Conservation (phyloP, 2,329 filamentous ascomycete species). For the Xenosphaeropsis pyriputrescens region DNA sequence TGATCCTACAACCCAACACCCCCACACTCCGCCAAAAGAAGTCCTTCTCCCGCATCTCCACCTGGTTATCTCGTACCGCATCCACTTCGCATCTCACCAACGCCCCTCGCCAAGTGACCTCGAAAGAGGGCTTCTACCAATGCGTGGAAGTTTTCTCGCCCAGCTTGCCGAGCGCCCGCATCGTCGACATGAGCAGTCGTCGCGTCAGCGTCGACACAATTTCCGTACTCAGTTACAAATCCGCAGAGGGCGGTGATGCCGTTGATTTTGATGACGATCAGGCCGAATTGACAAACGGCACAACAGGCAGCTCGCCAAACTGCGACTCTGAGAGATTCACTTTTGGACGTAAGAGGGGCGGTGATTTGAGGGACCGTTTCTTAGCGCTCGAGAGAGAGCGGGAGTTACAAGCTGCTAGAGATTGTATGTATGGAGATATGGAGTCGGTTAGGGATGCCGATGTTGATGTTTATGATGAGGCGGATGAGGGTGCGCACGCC, state of each 20-base stretch:
- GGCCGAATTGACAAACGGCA: constrained; percentile 21
- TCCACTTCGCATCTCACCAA: constrained; percentile 22
- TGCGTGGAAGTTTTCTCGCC: constrained; percentile 23
- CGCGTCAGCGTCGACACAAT: constrained; percentile 28
- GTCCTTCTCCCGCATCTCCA: constrained; percentile 46
- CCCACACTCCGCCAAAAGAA: constrained; percentile 51
- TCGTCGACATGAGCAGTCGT: constrained; percentile 9
- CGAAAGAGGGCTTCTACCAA: constrained; percentile 42
- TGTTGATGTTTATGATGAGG: constrained; percentile 13
- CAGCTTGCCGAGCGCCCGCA: neutral
- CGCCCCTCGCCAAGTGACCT: constrained; percentile 33
- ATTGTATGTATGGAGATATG: constrained; percentile 23
- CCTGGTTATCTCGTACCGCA: constrained; percentile 35
- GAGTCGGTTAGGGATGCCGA: constrained; percentile 4
- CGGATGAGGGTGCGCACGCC: constrained; percentile 10
- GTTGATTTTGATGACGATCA: constrained; percentile 22
- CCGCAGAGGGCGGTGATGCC: constrained; percentile 3
- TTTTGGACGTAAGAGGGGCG: constrained; percentile 10
- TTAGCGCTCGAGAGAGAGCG: too few species aligned
- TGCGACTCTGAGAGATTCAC: constrained; percentile 10
- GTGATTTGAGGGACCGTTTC: constrained; percentile 13
- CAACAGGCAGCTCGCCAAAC: constrained; percentile 18
- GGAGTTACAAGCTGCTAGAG: constrained; percentile 7
- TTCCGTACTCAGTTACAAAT: constrained; percentile 35
- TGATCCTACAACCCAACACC: constrained; percentile 29